These are phyloP conservation scores for Globisporangium splendens DNA, from an alignment of 352 stramenopile species.

Conservation along the genomic window DNA sequence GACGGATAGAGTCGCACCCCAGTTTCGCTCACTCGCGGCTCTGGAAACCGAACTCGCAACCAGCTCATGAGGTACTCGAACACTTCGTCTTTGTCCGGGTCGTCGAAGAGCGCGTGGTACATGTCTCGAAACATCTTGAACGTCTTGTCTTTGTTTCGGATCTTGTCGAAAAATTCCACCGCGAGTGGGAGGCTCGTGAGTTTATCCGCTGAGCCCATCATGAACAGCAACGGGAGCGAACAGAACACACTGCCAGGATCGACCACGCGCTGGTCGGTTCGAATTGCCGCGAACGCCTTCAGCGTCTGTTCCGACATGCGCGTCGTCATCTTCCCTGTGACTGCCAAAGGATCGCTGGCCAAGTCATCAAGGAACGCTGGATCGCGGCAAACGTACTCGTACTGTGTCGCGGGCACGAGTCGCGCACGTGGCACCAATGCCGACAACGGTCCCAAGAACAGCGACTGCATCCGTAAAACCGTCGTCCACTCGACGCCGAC, in stretches of 20 bases:
- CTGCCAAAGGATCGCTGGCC: slow-evolving; percentile 25
- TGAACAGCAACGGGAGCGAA: slow-evolving; percentile 17
- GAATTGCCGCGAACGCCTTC: slow-evolving; percentile 30
- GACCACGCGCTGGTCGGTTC: slow-evolving; percentile 27
- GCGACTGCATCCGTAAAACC: slow-evolving; percentile 3
- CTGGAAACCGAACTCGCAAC: slow-evolving; percentile 40
- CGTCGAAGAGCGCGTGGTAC: slow-evolving; percentile 61
- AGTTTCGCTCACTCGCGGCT: not conserved
- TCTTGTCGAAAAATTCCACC: slow-evolving; percentile 35
- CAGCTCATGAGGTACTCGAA: slow-evolving; percentile 35
- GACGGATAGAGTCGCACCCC: too few relatives aligned
- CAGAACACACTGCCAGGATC: slow-evolving; percentile 27
- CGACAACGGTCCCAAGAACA: slow-evolving; percentile 8
- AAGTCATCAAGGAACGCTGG: slow-evolving; percentile 24
- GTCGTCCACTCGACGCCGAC: slow-evolving; percentile 5
- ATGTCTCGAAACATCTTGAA: slow-evolving; percentile 48
- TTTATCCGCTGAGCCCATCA: slow-evolving; percentile 49
- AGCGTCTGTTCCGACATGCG: slow-evolving; percentile 42
- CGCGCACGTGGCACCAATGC: slow-evolving; percentile 18
- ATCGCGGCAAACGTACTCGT: slow-evolving; percentile 24
- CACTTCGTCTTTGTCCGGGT: slow-evolving; percentile 54
- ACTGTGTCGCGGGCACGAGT: slow-evolving; percentile 28
- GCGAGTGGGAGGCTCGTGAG: slow-evolving; percentile 46
- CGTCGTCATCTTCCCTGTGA: slow-evolving; percentile 32
- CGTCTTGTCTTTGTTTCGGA: slow-evolving; percentile 49